phyloP scores from a whole-genome alignment of 2,329 filamentous ascomycete species.

The Drechslerella coelobrocha region DNA sequence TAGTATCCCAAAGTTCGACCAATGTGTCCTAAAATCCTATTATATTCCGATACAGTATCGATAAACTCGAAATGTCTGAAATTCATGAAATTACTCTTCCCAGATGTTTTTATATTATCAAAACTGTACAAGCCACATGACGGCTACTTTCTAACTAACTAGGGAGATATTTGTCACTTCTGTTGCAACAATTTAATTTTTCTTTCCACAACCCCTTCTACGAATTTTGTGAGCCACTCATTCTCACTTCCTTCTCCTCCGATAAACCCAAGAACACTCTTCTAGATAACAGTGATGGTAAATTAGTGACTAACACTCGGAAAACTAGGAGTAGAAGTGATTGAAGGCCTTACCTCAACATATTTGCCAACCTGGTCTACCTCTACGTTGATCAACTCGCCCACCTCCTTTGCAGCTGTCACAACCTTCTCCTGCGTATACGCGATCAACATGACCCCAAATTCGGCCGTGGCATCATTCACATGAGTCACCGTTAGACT shows the following conservation, averaged over 20 bases:
- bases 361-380: conserved; percentile 80
- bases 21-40: no score
- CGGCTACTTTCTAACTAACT: no score
- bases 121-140: no score
- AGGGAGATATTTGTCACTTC: not conserved
- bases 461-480: conserved; percentile 77
- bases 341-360: conserved; percentile 58
- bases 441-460: conserved; percentile 94
- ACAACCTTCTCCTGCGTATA: conserved; percentile 96
- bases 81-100: no score
- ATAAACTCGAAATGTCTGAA: no score
- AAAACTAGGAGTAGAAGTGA: not conserved
- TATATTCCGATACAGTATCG: no score
- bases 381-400: conserved; percentile 87
- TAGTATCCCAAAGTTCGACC: no score
- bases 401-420: conserved; percentile 76
- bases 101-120: no score
- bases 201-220: conserved; percentile 76
- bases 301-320: conserved; percentile 3
- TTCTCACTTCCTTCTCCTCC: conserved; percentile 63
- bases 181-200: conserved; percentile 57
- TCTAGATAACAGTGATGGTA: conserved; percentile 27
- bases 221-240: conserved; percentile 73
- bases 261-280: conserved; percentile 51
- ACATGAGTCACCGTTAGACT: conserved; percentile 91